Evolutionary conservation across 108 stramenopile species (phyloP), one percentile per base, ranked within the genome.

Genomic region (Licmophora abbreviata): DNA sequence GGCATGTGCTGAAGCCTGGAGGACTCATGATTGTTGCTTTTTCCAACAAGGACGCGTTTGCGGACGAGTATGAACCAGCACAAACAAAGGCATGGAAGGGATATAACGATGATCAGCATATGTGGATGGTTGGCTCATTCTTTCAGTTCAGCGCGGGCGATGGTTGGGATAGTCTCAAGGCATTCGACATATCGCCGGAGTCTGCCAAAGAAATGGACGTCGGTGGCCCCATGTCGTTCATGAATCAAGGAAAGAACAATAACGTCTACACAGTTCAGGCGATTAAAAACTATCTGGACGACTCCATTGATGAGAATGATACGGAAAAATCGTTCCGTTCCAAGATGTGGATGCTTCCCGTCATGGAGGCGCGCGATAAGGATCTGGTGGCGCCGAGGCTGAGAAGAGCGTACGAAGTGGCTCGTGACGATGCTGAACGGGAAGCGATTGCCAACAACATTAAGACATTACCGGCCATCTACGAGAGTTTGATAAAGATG

Each of bases 101-200:
- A 29, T 86, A 88, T 77, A 94, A 92, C 40, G 92, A 95, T 54
- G 95, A 92, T 45, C 95, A 95, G 59, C 95, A 92, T 68, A 94
- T 95, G 92, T 95, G 95, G 95, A 80, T 95, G 25, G 72, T 73
- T 50, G 94, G 94, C 11, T 88, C 85, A 6, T 89, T 88, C 56
- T 92, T 91, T 58, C 79, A 92, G 50, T 95, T 95, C 61, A 85
- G 83, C 64, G 87, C 88, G 14, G 81, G 85, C 21, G 80, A 85
- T 29, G 89, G 89, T 23, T 91, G 89, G 89, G 77, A 79, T 43
- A 71, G 69, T 38, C 54, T 91, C 15, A 74, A 73, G 36, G 89
- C 85, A 17, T 91, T 91, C 49, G 83, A 91, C 35, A 80, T 86
- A 54, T 78, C 76, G n/a, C 89, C 89, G 22, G 84, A 86, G 30